These are phyloP conservation scores for Tolypocladium capitatum DNA, from an alignment of 2,329 filamentous ascomycete species.

Conservation along the genomic window DNA sequence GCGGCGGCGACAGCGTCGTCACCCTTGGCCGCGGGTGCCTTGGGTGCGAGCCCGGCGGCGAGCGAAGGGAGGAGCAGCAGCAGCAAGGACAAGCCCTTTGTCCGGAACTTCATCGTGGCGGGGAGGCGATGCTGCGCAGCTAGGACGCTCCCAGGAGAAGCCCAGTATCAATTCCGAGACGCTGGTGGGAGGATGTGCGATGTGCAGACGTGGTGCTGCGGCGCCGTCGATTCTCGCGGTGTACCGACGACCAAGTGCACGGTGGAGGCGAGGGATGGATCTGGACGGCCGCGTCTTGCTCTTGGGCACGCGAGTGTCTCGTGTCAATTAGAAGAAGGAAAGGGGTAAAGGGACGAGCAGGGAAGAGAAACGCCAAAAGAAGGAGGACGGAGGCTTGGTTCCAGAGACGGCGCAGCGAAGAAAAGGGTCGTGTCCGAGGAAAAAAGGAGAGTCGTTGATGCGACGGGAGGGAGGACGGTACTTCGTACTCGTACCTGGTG, in stretches of 20 bases:
- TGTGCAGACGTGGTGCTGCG: background rate
- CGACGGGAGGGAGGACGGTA: background rate
- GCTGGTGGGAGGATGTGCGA: background rate
- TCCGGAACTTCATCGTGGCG: conserved; percentile 45
- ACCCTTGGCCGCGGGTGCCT: conserved; percentile 10
- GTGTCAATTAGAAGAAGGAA: background rate
- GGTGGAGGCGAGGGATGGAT: no score
- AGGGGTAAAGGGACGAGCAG: background rate
- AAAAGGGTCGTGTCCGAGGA: background rate
- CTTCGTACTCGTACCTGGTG: no score
- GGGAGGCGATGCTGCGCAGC: background rate
- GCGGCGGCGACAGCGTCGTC: conserved; percentile 10
- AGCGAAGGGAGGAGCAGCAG: conserved; percentile 47
- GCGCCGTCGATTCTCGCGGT: background rate
- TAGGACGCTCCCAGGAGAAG: background rate
- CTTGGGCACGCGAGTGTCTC: conserved; percentile 2
- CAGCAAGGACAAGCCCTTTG: conserved; percentile 39
- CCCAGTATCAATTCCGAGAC: background rate
- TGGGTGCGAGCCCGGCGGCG: conserved; percentile 28
- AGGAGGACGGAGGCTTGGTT: background rate
- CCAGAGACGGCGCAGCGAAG: background rate
- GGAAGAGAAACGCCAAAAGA: background rate
- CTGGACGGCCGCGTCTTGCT: conserved; percentile 2
- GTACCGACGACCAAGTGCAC: no score
- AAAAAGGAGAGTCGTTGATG: background rate